Percentiles rank a stretch among this genome's conserved stretches.
Evolutionary conservation across 2,329 filamentous ascomycete species (phyloP).

Genomic region (Colletotrichum spaethianum): DNA sequence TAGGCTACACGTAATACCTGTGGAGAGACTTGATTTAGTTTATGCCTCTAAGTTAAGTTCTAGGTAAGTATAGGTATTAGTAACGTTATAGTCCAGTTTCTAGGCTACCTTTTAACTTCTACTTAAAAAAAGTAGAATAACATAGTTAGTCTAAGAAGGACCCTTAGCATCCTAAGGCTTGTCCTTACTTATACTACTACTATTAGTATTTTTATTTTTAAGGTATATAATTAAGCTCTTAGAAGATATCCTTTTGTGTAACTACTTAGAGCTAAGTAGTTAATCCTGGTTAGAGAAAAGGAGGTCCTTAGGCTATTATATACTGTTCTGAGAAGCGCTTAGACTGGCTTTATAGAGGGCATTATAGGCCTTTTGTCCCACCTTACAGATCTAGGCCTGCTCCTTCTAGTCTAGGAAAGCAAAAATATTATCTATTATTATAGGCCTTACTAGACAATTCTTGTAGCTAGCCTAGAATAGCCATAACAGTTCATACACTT

Average conservation of each 20-base stretch:
- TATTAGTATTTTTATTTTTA: not conserved
- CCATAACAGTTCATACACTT: not conserved
- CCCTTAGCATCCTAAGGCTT: not conserved
- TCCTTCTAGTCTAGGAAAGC: not conserved
- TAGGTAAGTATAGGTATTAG: constrained; percentile 11
- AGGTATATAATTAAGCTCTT: not conserved
- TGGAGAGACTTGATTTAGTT: not conserved
- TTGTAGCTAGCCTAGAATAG: not conserved
- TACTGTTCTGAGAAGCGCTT: not conserved
- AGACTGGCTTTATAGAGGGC: not conserved
- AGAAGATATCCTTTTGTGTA: not conserved
- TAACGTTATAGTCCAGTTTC: constrained; percentile 13
- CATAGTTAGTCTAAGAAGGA: not conserved
- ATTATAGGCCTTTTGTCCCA: not conserved
- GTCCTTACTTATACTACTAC: not conserved
- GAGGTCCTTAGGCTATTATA: not conserved
- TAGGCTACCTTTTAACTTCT: constrained; percentile 9
- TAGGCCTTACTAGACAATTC: not conserved
- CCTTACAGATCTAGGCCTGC: not conserved
- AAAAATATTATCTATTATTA: not conserved
- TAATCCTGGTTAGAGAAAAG: not conserved
- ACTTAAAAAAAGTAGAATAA: not conserved
- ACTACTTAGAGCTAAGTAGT: not conserved
- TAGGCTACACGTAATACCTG: not conserved
- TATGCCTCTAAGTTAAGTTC: constrained; percentile 3